phyloP scores from a whole-genome alignment of 805 yeast genomes.

The Kazachstania viticola region DNA sequence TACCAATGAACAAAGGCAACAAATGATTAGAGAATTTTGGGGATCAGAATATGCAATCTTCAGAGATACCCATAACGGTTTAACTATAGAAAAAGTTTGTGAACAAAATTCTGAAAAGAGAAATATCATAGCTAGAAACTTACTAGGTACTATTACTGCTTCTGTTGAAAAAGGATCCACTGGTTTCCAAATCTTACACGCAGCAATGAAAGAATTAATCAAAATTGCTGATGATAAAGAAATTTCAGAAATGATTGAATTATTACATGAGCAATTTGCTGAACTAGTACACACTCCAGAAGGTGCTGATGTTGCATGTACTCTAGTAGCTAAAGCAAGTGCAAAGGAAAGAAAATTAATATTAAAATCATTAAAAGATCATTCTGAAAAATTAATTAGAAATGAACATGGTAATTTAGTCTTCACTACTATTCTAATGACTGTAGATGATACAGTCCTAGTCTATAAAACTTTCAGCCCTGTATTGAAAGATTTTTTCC shows the following conservation, averaged over 20 bases:
- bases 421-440: constrained; percentile 63
- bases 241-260: constrained; percentile 69
- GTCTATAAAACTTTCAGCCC: constrained; percentile 55
- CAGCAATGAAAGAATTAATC: constrained; percentile 85
- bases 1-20: constrained; percentile 70
- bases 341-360: constrained; percentile 88
- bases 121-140: constrained; percentile 59
- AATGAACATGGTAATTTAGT: constrained; percentile 84
- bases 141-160: constrained; percentile 73
- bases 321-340: constrained; percentile 64
- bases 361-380: constrained; percentile 60
- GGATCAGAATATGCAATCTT: constrained; percentile 92
- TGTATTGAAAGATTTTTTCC: constrained; percentile 39
- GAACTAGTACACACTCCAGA: constrained; percentile 92
- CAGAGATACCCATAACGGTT: constrained; percentile 57
- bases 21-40: constrained; percentile 93
- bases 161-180: constrained; percentile 92
- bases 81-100: constrained; percentile 55
- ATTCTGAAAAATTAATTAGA: constrained; percentile 61
- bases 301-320: constrained; percentile 85
- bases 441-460: constrained; percentile 89
- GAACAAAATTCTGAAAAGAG: constrained; percentile 65
- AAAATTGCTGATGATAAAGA: constrained; percentile 57
- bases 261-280: constrained; percentile 78
- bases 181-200: constrained; percentile 91